These are phyloP conservation scores for Aspergillus sp. DNA, from an alignment of 2,329 filamentous ascomycete genomes.

Conservation along the genomic window DNA sequence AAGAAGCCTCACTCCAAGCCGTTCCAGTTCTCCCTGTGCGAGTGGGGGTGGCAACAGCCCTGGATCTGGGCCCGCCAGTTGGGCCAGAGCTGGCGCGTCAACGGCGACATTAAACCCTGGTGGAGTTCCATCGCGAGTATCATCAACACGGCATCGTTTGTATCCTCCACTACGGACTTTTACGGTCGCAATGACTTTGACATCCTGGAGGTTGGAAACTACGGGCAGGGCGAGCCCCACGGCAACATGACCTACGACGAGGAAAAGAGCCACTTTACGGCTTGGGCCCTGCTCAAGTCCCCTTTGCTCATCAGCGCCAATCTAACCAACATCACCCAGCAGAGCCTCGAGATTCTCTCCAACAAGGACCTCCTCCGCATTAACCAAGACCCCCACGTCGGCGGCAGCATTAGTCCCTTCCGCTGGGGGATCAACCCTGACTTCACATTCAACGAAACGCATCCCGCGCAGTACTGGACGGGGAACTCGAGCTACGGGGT, in stretches of 20 bases:
- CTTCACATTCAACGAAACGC: neutral
- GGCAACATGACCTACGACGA: slow-evolving; percentile 1
- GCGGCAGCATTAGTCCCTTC: neutral
- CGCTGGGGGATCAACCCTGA: neutral
- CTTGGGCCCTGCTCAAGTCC: slow-evolving; percentile 4
- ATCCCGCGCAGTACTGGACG: neutral
- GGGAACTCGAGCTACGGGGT: neutral
- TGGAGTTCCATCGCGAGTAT: slow-evolving; percentile 1
- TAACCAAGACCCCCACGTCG: neutral
- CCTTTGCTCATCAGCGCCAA: slow-evolving; percentile 1
- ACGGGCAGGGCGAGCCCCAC: neutral
- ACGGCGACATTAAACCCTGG: neutral
- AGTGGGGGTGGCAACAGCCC: slow-evolving; percentile 5
- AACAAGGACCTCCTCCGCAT: neutral
- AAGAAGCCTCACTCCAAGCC: neutral
- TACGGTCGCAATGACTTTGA: neutral
- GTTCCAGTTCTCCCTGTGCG: slow-evolving; percentile 1
- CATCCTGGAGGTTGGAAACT: slow-evolving; percentile 1
- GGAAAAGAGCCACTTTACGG: slow-evolving; percentile 1
- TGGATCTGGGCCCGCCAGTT: neutral
- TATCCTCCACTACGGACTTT: neutral
- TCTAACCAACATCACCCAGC: neutral
- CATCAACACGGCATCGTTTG: neutral
- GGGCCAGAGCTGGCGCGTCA: neutral
- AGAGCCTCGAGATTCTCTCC: neutral